phyloP scores from a whole-genome alignment of 306 rosid genomes.

The Betula pendula region DNA sequence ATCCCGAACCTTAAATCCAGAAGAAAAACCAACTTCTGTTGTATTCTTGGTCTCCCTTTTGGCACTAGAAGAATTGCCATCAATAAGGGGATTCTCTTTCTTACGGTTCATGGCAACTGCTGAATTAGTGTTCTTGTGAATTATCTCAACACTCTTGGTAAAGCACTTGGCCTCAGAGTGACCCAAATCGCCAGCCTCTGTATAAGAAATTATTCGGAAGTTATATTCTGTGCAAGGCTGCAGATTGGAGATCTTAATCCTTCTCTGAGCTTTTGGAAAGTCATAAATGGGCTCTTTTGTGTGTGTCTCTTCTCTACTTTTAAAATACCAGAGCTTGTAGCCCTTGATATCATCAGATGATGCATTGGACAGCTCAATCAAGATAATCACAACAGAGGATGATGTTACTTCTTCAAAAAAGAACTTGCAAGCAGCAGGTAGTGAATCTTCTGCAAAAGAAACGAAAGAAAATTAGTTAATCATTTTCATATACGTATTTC shows the following conservation, averaged over 20 bases:
- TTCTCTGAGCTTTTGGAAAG: conserved; percentile 82
- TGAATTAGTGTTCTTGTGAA: conserved; percentile 50
- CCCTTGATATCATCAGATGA: conserved; percentile 64
- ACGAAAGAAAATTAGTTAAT: conserved; percentile 28
- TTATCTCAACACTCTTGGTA: conserved; percentile 84
- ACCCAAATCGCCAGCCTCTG: conserved; percentile 79
- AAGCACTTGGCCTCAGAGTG: conserved; percentile 98
- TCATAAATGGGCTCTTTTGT: conserved; percentile 79
- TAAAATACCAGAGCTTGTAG: conserved; percentile 95
- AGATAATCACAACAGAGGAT: conserved; percentile 76
- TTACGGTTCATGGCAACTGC: conserved; percentile 38
- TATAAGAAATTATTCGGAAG: conserved; percentile 75
- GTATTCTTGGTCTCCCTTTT: conserved; percentile 52
- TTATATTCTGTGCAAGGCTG: conserved; percentile 93
- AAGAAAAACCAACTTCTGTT: conserved; percentile 42
- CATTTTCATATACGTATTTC: background rate
- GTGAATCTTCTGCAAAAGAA: conserved; percentile 76
- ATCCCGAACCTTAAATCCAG: conserved; percentile 91
- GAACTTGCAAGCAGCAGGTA: conserved; percentile 99
- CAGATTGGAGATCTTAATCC: conserved; percentile 81
- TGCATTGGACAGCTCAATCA: conserved; percentile 68
- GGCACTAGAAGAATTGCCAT: conserved; percentile 51
- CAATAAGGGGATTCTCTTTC: conserved; percentile 45
- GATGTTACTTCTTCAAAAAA: conserved; percentile 83
- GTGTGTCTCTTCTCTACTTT: conserved; percentile 64